Evolutionary conservation across 2,329 filamentous ascomycete genomes (phyloP), one percentile per base, ranked within the genome.

Genomic region (Phyllosticta ampelicida): DNA sequence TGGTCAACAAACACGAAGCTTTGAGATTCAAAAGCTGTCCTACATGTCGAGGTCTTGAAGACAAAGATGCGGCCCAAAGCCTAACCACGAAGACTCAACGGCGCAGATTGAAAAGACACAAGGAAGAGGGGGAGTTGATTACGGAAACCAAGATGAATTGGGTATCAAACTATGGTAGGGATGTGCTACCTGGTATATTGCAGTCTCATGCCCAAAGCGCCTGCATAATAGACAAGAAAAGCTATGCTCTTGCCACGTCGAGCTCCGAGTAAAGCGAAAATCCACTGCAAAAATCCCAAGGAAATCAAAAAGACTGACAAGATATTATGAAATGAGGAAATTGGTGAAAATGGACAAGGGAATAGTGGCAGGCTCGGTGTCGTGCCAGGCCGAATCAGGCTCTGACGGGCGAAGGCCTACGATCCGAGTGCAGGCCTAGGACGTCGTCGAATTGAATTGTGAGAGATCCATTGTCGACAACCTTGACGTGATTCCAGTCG

Each of bases 371-470:
- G 23, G 23, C 23, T 26, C 23, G 23, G 3, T 26, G 3, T 26
- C 23, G 36, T n/a, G 36, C n/a, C 6, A 44, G n/a, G 36, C 5
- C 28, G 29, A 26, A 30, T 48, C 36, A 48, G 8, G 53, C n/a
- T 10, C 54, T 30, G 20, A 60, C 54, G 19, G 58, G 54, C 44
- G 58, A 56, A 18, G 54, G 30, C 48, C 54, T 56, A n/a, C 58
- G 53, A 61, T 66, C 66, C 36, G 36, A 44, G 13, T 18, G n/a
- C 60, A 60, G 21, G 23, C 62, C 63, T 61, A 67, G 61, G 52
- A 62, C 58, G 55, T 66, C 67, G 56, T 71, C 71, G 52, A 72
- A 73, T 29, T 71, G 68, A 53, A 72, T 66, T 13, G 70, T 73
- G 60, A 73, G 65, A 20, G 69, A 66, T 16, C 71, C 70, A 53